phyloP scores from a whole-genome alignment of 306 rosid species.

The Trichosanthes truncata region DNA sequence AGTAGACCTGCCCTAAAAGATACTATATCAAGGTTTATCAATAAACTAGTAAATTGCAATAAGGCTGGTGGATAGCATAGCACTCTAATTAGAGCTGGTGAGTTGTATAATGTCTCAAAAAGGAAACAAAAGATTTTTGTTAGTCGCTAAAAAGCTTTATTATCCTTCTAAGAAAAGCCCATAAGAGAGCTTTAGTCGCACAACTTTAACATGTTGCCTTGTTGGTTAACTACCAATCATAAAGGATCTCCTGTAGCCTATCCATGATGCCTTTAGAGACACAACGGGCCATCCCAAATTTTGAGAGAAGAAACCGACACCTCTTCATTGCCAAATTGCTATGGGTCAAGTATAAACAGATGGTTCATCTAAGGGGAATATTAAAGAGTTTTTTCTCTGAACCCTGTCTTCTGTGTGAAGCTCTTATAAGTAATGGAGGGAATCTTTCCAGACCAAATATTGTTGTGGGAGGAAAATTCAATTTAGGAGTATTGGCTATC shows the following conservation, averaged over 20 bases:
- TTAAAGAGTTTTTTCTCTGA: neutral
- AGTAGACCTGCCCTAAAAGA: neutral
- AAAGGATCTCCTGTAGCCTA: neutral
- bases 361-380: neutral
- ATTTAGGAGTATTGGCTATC: neutral
- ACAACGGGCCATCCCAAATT: neutral
- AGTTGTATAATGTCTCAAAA: neutral
- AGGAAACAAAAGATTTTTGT: neutral
- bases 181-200: neutral
- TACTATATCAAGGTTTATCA: neutral
- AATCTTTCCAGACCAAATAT: neutral
- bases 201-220: neutral
- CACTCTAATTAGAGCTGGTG: neutral
- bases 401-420: neutral
- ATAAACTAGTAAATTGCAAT: neutral
- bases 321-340: neutral
- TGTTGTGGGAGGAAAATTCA: neutral
- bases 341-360: neutral
- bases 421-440: neutral
- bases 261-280: neutral
- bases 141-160: neutral
- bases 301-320: neutral
- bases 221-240: neutral
- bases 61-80: neutral
- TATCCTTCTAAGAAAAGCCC: neutral